Conservation (phyloP, 208 protist genomes). For the Acanthamoeba castellanii region DNA sequence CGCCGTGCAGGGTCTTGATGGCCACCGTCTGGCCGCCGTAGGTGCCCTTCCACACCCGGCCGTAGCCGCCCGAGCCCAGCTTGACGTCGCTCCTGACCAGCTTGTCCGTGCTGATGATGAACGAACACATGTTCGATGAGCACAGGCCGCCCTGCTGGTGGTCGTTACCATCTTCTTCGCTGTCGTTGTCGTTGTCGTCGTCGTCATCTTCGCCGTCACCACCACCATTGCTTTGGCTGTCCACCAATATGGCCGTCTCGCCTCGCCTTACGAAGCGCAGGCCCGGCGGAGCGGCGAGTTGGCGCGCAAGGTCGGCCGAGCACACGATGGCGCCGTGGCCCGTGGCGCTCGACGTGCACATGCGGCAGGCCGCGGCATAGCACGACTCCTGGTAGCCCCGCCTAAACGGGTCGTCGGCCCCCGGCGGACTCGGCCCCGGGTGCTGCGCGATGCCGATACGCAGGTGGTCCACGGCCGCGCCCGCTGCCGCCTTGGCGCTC, state of each 20-base stretch:
- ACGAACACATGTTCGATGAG: neutral
- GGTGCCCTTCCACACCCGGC: neutral
- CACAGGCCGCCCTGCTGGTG: neutral
- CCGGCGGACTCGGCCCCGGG: neutral
- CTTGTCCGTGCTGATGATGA: conserved; percentile 6
- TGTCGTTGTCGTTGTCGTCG: no score
- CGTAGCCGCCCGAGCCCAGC: neutral
- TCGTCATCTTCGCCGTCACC: neutral
- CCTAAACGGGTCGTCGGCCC: neutral
- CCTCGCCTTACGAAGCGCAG: neutral
- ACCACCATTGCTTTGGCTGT: neutral
- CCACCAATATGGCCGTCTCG: neutral
- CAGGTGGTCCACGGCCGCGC: neutral
- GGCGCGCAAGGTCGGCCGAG: neutral
- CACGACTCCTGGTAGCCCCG: neutral
- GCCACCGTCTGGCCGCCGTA: conserved; percentile 14
- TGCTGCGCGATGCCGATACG: neutral
- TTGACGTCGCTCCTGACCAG: neutral
- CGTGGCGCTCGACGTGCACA: neutral
- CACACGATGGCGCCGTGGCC: neutral
- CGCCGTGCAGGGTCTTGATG: conserved; percentile 30
- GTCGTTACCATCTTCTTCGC: neutral
- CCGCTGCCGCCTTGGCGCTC: no score
- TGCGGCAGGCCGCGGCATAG: neutral
- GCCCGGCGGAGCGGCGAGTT: neutral